Conservation (phyloP, 768 basidiomycete genomes). For the Boletus eberwhitei region DNA sequence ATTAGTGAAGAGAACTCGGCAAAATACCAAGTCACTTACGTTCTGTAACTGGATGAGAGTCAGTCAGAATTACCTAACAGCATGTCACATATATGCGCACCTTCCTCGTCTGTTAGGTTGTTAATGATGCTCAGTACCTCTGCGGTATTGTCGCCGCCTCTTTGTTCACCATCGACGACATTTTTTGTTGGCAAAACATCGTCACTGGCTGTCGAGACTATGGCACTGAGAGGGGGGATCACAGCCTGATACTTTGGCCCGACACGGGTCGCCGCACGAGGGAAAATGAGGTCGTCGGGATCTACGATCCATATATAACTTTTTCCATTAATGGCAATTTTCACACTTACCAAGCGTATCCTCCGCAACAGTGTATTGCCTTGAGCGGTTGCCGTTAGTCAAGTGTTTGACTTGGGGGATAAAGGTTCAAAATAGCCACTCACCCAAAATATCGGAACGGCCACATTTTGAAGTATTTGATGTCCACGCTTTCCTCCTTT, state of each 20-base stretch:
- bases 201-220: constrained; percentile 31
- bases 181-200: neutral
- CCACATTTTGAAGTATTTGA: constrained; percentile 90
- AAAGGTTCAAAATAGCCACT: constrained; percentile 26
- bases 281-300: constrained; percentile 95
- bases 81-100: constrained; percentile 40
- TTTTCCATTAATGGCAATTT: constrained; percentile 12
- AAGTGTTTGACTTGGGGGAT: neutral
- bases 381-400: constrained; percentile 33
- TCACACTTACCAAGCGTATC: constrained; percentile 74
- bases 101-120: constrained; percentile 62
- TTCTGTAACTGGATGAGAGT: constrained; percentile 46
- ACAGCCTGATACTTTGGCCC: constrained; percentile 82
- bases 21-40: constrained; percentile 38
- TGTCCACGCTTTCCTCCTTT: constrained; percentile 70
- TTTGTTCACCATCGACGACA: constrained; percentile 42
- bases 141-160: constrained; percentile 70
- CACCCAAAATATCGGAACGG: constrained; percentile 97
- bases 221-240: constrained; percentile 40
- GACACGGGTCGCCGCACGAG: constrained; percentile 86
- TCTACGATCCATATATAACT: constrained; percentile 50
- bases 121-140: constrained; percentile 68
- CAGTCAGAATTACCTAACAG: constrained; percentile 20
- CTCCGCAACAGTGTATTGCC: constrained; percentile 86
- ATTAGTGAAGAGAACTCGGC: neutral